These are phyloP conservation scores for Physcomitrellopsis africana DNA, from an alignment of 225 moss, liverwort and hornwort genomes.

Conservation along the genomic window DNA sequence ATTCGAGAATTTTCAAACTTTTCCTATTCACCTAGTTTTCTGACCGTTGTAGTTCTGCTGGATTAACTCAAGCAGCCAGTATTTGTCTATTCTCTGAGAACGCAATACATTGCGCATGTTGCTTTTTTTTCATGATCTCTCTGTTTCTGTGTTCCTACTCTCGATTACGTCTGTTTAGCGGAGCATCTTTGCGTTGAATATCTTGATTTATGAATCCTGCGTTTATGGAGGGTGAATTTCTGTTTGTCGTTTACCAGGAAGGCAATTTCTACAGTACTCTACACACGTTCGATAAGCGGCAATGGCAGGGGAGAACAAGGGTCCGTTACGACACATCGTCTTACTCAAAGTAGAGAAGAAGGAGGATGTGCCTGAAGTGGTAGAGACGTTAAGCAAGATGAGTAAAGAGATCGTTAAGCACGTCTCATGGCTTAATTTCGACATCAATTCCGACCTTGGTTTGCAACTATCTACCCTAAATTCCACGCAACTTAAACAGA, in stretches of 20 bases:
- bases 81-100: no score
- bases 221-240: not conserved
- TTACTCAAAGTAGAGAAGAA: slow-evolving; percentile 53
- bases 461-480: not conserved
- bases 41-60: not conserved
- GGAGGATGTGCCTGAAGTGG: slow-evolving; percentile 52
- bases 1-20: not conserved
- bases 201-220: slow-evolving; percentile 3
- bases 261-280: not conserved
- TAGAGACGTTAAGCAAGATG: slow-evolving; percentile 57
- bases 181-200: not conserved
- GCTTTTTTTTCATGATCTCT: no score
- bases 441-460: slow-evolving; percentile 49
- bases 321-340: slow-evolving; percentile 54
- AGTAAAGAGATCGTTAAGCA: slow-evolving; percentile 44
- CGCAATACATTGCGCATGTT: no score
- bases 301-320: slow-evolving; percentile 41
- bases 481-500: not conserved
- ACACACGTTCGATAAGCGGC: not conserved
- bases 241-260: slow-evolving; percentile 5
- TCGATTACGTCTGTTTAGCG: not conserved
- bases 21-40: not conserved
- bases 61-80: no score
- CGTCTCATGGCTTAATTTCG: slow-evolving; percentile 52
- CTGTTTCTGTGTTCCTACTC: no score